Percentiles rank a stretch among this genome's conserved stretches.
Conservation (phyloP, 768 basidiomycete genomes). For the Boletellus emodensis region DNA sequence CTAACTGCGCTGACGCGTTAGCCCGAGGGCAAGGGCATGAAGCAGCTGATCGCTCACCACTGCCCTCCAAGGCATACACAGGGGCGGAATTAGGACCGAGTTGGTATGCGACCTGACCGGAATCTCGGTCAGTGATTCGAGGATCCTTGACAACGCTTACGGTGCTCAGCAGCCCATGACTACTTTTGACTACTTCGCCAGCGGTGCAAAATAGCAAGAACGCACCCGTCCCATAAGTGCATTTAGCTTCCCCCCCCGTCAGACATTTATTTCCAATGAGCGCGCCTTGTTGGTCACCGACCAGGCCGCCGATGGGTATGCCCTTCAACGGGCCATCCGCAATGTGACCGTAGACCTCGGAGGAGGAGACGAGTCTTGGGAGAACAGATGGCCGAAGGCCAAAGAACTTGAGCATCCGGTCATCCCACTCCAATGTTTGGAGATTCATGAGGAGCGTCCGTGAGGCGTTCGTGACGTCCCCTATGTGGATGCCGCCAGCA, state of each 20-base stretch:
- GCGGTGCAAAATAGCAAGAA: slow-evolving; percentile 97
- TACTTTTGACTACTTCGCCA: slow-evolving; percentile 75
- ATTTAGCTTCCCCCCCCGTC: slow-evolving; percentile 89
- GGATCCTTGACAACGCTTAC: slow-evolving; percentile 36
- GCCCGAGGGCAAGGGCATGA: background rate
- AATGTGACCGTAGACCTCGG: slow-evolving; percentile 86
- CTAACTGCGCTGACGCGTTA: slow-evolving; percentile 50
- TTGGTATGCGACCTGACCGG: slow-evolving; percentile 77
- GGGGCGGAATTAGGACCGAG: slow-evolving; percentile 74
- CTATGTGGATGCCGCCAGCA: slow-evolving; percentile 68
- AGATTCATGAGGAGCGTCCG: slow-evolving; percentile 91
- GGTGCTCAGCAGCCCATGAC: slow-evolving; percentile 85
- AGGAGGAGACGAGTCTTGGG: slow-evolving; percentile 84
- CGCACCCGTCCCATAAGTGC: slow-evolving; percentile 96
- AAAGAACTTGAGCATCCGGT: slow-evolving; percentile 82
- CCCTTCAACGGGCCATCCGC: slow-evolving; percentile 62
- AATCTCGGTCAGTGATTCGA: slow-evolving; percentile 1
- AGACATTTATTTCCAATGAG: slow-evolving; percentile 96
- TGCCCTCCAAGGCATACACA: slow-evolving; percentile 92
- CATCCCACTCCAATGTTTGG: slow-evolving; percentile 77
- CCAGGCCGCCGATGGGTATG: slow-evolving; percentile 84
- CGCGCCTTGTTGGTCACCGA: slow-evolving; percentile 98
- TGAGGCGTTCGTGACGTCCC: slow-evolving; percentile 94
- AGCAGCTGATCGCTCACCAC: slow-evolving; percentile 53
- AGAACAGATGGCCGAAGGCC: slow-evolving; percentile 72